Evolutionary conservation across 1,284 basidiomycete species (phyloP).

Genomic region (Taiwanofungus camphoratus): DNA sequence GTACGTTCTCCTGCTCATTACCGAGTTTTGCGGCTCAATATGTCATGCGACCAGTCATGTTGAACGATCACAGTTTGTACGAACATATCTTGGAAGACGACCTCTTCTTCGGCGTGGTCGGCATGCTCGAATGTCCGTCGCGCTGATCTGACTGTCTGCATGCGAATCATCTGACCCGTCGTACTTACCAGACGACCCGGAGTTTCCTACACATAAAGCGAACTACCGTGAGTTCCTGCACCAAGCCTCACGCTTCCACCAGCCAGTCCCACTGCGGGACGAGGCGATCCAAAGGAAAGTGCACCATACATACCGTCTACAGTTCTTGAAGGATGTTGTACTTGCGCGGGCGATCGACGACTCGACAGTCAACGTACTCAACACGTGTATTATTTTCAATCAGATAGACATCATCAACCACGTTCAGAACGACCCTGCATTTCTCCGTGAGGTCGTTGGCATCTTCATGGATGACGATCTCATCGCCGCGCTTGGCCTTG

Average conservation of each 20-base stretch:
- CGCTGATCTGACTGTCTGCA: slow-evolving; percentile 11
- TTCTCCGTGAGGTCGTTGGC: slow-evolving; percentile 75
- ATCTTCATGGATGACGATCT: slow-evolving; percentile 71
- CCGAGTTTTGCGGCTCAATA: slow-evolving; percentile 7
- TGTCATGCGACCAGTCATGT: slow-evolving; percentile 57
- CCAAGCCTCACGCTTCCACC: slow-evolving; percentile 76
- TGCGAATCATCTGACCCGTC: slow-evolving; percentile 13
- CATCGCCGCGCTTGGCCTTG: slow-evolving; percentile 32
- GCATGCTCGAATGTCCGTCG: slow-evolving; percentile 92
- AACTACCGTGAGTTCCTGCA: slow-evolving; percentile 92
- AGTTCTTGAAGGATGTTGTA: slow-evolving; percentile 97
- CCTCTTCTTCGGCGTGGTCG: slow-evolving; percentile 87
- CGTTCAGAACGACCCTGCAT: slow-evolving; percentile 72
- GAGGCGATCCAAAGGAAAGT: slow-evolving; percentile 77
- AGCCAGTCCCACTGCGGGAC: slow-evolving; percentile 82
- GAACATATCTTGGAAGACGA: slow-evolving; percentile 95
- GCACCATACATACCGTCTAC: slow-evolving; percentile 93
- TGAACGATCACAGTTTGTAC: slow-evolving; percentile 94
- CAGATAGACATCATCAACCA: slow-evolving; percentile 97
- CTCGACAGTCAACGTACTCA: slow-evolving; percentile 94
- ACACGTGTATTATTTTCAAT: slow-evolving; percentile 97
- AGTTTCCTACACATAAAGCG: slow-evolving; percentile 92
- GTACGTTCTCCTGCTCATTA: slow-evolving; percentile 45
- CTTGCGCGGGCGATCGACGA: slow-evolving; percentile 93
- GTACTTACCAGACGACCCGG: slow-evolving; percentile 78